Evolutionary conservation across 179 eudicot species (phyloP), one percentile per base, ranked within the genome.

Genomic region (Beta lomatogona): DNA sequence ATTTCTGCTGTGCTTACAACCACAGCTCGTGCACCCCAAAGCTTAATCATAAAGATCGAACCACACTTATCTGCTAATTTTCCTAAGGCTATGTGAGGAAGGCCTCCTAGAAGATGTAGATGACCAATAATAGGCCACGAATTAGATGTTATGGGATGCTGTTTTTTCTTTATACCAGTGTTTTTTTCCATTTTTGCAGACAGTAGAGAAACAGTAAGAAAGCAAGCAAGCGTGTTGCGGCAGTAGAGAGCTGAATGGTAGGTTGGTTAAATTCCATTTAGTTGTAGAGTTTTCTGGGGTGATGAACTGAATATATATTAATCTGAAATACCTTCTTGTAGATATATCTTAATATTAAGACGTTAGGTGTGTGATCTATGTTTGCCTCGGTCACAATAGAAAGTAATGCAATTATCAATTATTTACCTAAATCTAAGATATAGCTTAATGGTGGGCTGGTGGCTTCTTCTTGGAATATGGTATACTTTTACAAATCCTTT

Each of bases 41-140:
- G 77, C 71, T 28, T 77, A 7, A 82, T 59, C 77, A 77, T 82
- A 16, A 76, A 76, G 6, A 82, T 76, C 1, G 76, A 59, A 11
- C 84, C 77, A 2, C 76, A 82, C 25, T 82, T 19, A 22, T 82
- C 80, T 9, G 80, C 80, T 77, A 82, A 9, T 19, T 77, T 77
- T 7, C 61, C 80, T 8, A 81, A 70, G 18, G 76, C 10, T 67
- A 59, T 68, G 55, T 76, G 80, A 55, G 60, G 31, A 31, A 55
- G 57, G 1, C 15, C 50, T 31, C 9, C n/a, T 0, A 73, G 41
- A 50, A 77, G 77, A 57, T 25, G 84, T 3, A 77, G 64, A 31
- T 82, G 80, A 28, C 31, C 84, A 6, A 70, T 77, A 2, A 82
- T 19, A 18, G 84, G 80, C 84, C 71, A 81, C 12, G 80, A 68